Evolutionary conservation across 441 rosid species (phyloP).

Genomic region (Geranium incanum): DNA sequence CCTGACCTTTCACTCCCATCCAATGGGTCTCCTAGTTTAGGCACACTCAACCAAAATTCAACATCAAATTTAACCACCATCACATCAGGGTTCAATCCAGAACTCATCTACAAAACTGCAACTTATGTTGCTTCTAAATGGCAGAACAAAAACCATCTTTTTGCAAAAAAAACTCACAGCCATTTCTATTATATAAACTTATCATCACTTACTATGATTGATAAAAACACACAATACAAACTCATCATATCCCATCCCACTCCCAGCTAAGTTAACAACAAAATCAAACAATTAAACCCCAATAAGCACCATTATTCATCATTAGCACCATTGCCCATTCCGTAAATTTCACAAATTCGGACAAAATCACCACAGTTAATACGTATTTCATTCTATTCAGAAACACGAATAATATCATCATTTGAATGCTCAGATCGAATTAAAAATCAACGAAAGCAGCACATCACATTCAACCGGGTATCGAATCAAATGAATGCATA

Average conservation of each 20-base stretch:
- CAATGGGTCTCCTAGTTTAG: neutral
- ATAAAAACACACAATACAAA: neutral
- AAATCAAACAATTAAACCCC: neutral
- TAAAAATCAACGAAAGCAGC: neutral
- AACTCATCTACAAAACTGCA: neutral
- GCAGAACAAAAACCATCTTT: neutral
- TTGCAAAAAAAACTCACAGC: neutral
- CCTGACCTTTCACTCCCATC: neutral
- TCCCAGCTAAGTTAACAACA: neutral
- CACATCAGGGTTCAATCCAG: neutral
- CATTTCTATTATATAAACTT: neutral
- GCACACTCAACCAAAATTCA: neutral
- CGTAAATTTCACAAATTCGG: neutral
- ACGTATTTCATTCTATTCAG: neutral
- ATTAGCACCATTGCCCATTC: neutral
- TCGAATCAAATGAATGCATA: neutral
- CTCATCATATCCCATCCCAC: neutral
- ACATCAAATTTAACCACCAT: neutral
- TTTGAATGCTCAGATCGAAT: neutral
- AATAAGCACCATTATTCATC: neutral
- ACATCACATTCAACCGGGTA: neutral
- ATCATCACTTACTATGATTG: neutral
- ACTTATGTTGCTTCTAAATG: neutral
- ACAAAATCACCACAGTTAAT: neutral
- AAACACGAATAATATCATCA: neutral